Evolutionary conservation across 495 filamentous ascomycete genomes (phyloP), one percentile per base, ranked within the genome.

Genomic region (Hypoxylon perforatum): DNA sequence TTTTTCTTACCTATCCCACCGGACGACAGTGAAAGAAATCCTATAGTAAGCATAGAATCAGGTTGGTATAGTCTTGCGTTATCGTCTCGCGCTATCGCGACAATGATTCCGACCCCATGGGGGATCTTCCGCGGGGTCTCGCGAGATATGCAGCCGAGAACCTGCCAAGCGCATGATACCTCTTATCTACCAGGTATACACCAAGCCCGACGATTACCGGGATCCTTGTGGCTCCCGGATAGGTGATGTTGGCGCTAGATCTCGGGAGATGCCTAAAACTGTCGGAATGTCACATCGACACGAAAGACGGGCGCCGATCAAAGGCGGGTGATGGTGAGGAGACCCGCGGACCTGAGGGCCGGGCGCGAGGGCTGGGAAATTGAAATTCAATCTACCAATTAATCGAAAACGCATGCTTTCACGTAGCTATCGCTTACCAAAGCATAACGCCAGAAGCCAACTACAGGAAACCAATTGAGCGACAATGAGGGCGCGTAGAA

Each of bases 181-280:
- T 11, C 48, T 14, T 46, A 25, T 47, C 25, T 28, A 47, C 17
- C 46, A 47, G 38, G 36, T n/a, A 51, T 53, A 61, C 51, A 57
- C 15, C 38, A 19, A 35, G 45, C 25, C 23, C 54, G 8, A 19
- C 17, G 23, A 3, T 42, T 42, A 17, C 49, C 45, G 41, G 53
- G 22, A 57, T 48, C 19, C 36, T 18, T 17, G 30, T 9, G 42
- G 3, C 36, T 18, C 51, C 35, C 36, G 21, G 49, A 38, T 22
- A 14, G 42, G 35, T 25, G 52, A 68, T 58, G 59, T 41, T 46
- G 50, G 48, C 54, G 38, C 45, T 19, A 61, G 66, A 69, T 64
- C 66, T 64, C 66, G 66, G 60, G 38, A 64, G 23, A 25, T 64
- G 60, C 56, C 61, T 69, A 64, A 69, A 61, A n/a, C 30, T 15